Conservation (phyloP, 129 eudicot genomes). For the Mikania micrantha region DNA sequence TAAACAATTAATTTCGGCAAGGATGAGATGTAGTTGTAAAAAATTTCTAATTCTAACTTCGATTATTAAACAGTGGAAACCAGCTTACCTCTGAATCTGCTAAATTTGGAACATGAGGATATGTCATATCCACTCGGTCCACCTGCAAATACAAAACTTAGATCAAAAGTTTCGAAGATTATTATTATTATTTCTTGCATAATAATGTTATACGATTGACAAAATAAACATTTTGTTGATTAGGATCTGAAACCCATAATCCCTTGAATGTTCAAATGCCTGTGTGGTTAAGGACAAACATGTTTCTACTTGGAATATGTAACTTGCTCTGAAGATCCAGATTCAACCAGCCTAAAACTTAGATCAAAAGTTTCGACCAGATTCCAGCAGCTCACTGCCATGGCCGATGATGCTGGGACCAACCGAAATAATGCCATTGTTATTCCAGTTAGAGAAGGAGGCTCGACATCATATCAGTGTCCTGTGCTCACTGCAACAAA, state of each 20-base stretch:
- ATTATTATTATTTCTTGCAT: not conserved
- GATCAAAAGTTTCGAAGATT: not conserved
- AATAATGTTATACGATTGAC: not conserved
- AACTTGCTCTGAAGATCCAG: too few species aligned
- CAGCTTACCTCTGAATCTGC: constrained; percentile 32
- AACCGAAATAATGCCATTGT: too few species aligned
- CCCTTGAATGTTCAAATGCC: not conserved
- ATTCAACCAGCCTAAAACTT: too few species aligned
- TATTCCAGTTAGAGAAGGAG: too few species aligned
- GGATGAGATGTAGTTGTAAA: not conserved
- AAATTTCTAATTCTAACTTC: not conserved
- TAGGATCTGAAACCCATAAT: not conserved
- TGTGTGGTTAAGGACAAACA: not conserved
- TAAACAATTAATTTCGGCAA: not conserved
- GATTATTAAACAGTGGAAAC: not conserved
- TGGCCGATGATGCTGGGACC: too few species aligned
- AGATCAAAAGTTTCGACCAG: too few species aligned
- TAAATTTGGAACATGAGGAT: constrained; percentile 29
- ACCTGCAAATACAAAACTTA: too few species aligned
- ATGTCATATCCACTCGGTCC: constrained; percentile 23
- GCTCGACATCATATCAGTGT: too few species aligned
- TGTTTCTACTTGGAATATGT: too few species aligned
- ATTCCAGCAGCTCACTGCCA: too few species aligned
- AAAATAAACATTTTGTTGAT: not conserved
- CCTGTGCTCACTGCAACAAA: too few species aligned